Evolutionary conservation across 1,284 basidiomycete genomes (phyloP).

Genomic region (Trametes versicolor): DNA sequence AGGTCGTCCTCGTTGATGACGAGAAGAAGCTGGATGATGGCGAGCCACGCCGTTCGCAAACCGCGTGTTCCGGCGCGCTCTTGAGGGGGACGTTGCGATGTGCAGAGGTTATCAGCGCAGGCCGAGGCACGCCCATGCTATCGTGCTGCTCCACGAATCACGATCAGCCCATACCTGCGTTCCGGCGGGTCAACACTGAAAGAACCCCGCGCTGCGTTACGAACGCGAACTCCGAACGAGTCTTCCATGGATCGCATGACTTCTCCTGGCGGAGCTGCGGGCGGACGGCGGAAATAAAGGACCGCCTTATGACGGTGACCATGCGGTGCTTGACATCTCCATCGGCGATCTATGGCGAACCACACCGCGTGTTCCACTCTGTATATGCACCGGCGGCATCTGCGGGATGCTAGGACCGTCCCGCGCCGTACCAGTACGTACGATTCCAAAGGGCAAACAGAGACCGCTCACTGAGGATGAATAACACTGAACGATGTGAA

Average conservation of each 20-base stretch:
- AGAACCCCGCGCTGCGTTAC: neutral
- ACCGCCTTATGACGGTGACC: neutral
- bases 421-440: neutral
- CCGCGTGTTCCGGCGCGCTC: neutral
- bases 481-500: neutral
- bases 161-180: neutral
- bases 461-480: too few species aligned
- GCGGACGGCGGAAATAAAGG: neutral
- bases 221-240: neutral
- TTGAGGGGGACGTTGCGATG: neutral
- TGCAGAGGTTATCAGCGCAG: neutral
- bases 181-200: neutral
- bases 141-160: neutral
- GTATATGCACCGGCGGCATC: neutral
- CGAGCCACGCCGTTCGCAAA: neutral
- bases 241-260: neutral
- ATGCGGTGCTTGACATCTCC: neutral
- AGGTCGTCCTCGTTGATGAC: conserved; percentile 7
- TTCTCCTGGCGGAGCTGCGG: neutral
- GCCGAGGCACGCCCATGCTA: neutral
- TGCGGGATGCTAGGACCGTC: neutral
- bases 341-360: neutral
- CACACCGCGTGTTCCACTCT: neutral
- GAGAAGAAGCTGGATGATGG: conserved; percentile 10
- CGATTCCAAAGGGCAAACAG: too few species aligned